phyloP scores from a whole-genome alignment of 2,329 filamentous ascomycete species.

The Curvularia verruculosa region DNA sequence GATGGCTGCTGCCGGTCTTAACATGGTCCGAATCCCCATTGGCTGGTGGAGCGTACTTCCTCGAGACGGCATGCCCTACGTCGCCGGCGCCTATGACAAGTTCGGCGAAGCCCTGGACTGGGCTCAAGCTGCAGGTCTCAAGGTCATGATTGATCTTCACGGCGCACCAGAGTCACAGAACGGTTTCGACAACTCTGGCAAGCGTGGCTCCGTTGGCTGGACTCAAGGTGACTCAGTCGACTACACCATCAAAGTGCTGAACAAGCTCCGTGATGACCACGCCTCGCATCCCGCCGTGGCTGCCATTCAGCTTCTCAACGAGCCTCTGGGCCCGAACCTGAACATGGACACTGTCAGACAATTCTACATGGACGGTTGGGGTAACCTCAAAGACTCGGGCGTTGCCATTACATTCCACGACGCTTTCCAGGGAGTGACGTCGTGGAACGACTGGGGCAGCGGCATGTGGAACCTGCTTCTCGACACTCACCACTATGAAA shows the following conservation, averaged over 20 bases:
- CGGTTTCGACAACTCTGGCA: constrained; percentile 71
- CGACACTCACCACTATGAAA: constrained; percentile 58
- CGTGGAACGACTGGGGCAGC: constrained; percentile 53
- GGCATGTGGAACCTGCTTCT: constrained; percentile 54
- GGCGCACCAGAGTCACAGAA: constrained; percentile 70
- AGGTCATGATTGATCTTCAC: constrained; percentile 72
- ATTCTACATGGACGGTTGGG: constrained; percentile 58
- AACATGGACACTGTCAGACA: constrained; percentile 53
- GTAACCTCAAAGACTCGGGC: constrained; percentile 50
- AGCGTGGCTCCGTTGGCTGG: constrained; percentile 54
- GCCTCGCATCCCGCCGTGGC: constrained; percentile 54
- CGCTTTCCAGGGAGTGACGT: constrained; percentile 53
- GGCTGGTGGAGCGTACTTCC: constrained; percentile 69
- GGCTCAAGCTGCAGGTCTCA: constrained; percentile 64
- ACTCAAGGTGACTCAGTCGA: constrained; percentile 52
- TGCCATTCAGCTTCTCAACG: constrained; percentile 56
- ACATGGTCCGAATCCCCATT: constrained; percentile 69
- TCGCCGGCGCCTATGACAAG: constrained; percentile 65
- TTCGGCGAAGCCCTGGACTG: constrained; percentile 65
- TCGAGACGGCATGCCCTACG: constrained; percentile 62
- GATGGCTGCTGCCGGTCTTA: constrained; percentile 64
- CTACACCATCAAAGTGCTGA: constrained; percentile 52
- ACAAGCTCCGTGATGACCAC: constrained; percentile 55
- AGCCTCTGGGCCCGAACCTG: constrained; percentile 53
- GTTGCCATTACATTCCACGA: constrained; percentile 56